phyloP scores from a whole-genome alignment of 2,329 filamentous ascomycete species.

The Pseudogymnoascus sp. region DNA sequence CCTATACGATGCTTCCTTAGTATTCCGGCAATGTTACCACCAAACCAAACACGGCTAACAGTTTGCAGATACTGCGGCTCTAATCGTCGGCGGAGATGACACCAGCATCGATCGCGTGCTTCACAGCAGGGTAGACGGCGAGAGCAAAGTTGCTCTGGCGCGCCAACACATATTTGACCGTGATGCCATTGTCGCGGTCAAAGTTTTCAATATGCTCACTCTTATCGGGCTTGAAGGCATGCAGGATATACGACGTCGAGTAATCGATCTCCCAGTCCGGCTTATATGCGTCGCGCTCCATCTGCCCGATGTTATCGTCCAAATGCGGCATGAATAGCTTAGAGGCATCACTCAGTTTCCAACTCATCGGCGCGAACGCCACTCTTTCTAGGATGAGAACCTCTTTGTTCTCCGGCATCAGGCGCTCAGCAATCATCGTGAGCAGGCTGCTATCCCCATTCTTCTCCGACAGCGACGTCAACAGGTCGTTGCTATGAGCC shows the following conservation, averaged over 20 bases:
- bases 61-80: background rate
- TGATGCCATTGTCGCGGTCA: conserved; percentile 2
- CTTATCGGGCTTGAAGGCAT: conserved; percentile 19
- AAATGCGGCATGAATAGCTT: conserved; percentile 11
- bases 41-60: background rate
- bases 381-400: conserved; percentile 18
- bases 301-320: conserved; percentile 3
- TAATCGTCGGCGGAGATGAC: background rate
- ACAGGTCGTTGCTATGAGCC: background rate
- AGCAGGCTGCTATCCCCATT: conserved; percentile 14
- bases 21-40: background rate
- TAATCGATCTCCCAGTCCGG: conserved; percentile 23
- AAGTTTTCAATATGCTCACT: background rate
- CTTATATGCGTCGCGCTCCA: conserved; percentile 11
- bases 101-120: conserved; percentile 14
- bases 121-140: conserved; percentile 17
- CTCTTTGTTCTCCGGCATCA: conserved; percentile 19
- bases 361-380: conserved; percentile 22
- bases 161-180: conserved; percentile 19
- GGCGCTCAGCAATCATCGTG: conserved; percentile 21
- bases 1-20: background rate
- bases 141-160: conserved; percentile 18
- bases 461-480: background rate
- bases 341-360: conserved; percentile 15
- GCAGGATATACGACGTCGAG: conserved; percentile 22